These are phyloP conservation scores for Stygiomarasmius scandens DNA, from an alignment of 1,284 basidiomycete genomes.

Conservation along the genomic window DNA sequence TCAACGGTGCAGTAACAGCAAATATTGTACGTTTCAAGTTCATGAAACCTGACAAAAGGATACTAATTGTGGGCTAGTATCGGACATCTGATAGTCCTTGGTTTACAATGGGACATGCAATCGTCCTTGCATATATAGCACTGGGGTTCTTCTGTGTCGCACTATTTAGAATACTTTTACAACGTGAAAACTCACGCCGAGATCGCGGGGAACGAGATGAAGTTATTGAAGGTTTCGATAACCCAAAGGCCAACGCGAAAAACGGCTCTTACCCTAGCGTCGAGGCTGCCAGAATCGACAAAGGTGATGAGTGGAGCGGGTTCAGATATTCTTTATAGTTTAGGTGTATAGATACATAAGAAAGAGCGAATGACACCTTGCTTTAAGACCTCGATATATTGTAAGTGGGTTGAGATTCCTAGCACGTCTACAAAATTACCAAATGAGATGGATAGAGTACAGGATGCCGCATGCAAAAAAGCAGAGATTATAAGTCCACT, in stretches of 20 bases:
- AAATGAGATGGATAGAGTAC: constrained; percentile 7
- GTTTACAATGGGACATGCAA: constrained; percentile 13
- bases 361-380: not conserved
- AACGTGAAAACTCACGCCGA: constrained; percentile 60
- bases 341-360: not conserved
- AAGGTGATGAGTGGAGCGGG: constrained; percentile 64
- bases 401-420: constrained; percentile 30
- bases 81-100: constrained; percentile 49
- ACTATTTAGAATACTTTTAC: constrained; percentile 59
- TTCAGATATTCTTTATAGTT: constrained; percentile 45
- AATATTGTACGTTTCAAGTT: constrained; percentile 54
- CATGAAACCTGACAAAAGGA: too few species aligned
- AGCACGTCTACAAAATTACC: constrained; percentile 9
- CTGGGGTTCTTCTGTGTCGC: constrained; percentile 43
- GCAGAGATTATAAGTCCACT: constrained; percentile 5
- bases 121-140: constrained; percentile 21
- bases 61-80: constrained; percentile 50
- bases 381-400: constrained; percentile 2
- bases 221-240: constrained; percentile 51
- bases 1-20: constrained; percentile 72
- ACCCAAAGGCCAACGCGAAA: constrained; percentile 36
- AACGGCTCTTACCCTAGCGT: constrained; percentile 51
- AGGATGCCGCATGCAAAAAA: constrained; percentile 11
- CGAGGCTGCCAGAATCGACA: constrained; percentile 52
- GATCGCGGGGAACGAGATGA: constrained; percentile 71